These are phyloP conservation scores for Leishmania gerbilli DNA, from an alignment of 208 protist species.

Conservation along the genomic window DNA sequence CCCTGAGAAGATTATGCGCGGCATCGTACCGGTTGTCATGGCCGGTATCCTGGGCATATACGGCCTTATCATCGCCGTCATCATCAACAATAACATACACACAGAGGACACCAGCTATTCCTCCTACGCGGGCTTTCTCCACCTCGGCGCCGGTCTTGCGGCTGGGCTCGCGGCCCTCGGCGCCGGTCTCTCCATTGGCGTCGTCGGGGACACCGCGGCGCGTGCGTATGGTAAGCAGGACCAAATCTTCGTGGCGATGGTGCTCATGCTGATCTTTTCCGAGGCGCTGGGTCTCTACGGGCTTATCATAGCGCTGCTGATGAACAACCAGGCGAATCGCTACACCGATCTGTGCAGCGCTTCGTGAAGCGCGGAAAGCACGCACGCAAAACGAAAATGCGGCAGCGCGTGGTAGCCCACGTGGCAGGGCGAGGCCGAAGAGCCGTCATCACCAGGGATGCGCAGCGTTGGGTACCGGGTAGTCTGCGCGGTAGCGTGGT, in stretches of 20 bases:
- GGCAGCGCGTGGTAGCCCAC: neutral
- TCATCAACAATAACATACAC: constrained; percentile 95
- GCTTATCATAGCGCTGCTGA: constrained; percentile 98
- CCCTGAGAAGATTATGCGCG: constrained; percentile 96
- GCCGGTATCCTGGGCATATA: constrained; percentile 99
- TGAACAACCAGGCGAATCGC: constrained; percentile 91
- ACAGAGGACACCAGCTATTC: constrained; percentile 79
- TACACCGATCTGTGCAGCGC: constrained; percentile 59
- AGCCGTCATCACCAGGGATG: neutral
- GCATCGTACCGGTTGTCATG: constrained; percentile 94
- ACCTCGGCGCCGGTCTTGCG: constrained; percentile 97
- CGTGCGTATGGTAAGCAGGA: constrained; percentile 95
- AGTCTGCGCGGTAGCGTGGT: neutral
- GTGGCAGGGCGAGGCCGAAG: neutral
- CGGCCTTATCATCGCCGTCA: constrained; percentile 99
- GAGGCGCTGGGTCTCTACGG: constrained; percentile 99
- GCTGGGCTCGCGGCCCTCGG: constrained; percentile 95
- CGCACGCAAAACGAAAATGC: neutral
- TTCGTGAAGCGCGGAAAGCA: neutral
- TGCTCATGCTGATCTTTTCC: constrained; percentile 99
- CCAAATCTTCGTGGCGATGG: constrained; percentile 99
- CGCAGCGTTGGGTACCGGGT: neutral
- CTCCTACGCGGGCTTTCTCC: constrained; percentile 90
- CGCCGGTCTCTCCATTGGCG: constrained; percentile 98
- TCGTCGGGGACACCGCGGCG: constrained; percentile 97